Evolutionary conservation across 2,329 filamentous ascomycete genomes (phyloP), one percentile per base, ranked within the genome.

Genomic region (Thelonectria olida): DNA sequence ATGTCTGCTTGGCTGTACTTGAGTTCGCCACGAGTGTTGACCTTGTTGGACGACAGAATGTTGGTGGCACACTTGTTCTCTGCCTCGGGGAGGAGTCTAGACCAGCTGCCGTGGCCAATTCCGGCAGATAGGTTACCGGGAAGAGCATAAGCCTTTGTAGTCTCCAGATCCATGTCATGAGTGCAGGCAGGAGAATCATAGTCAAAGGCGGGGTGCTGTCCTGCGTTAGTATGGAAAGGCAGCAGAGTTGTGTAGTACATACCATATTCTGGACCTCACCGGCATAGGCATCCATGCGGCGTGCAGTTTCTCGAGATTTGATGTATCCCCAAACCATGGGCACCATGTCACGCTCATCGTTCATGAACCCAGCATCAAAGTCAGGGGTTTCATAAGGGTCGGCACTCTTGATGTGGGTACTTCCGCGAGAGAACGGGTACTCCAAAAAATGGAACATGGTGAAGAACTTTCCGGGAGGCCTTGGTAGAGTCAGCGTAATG

Each of bases 311-410:
- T 58, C 91, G 89, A 2, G 89, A 92, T 79, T 93, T 93, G 81
- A 93, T 91, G 78, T 93, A 93, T 4, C 89, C 89, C 91, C 91
- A 93, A 6, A 94, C 90, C 88, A 92, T 92, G 8, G 91, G 90
- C 1, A 88, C 90, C 91, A 94, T 93, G 72, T 94, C 92, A 22
- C 91, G 84, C 78, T 92, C 90, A 77, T 94, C 91, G 70, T 92
- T 94, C 91, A 94, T 93, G 81, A 93, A 94, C 20, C 91, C 90
- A 1, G 90, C 86, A 73, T 94, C 91, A 69, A 94, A 93, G 79
- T 93, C 91, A 0, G 91, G 91, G 13, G 82, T 80, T 45, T 89
- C 91, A 72, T 94, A 94, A 15, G 90, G 89, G 68, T 92, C 86
- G 3, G 90, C 79, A n/a, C 85, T 90, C 61, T 82, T 84, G 73